Percentiles rank a stretch among this genome's conserved stretches.
These are phyloP conservation scores for Crithidia expoeki DNA, from an alignment of 208 protist genomes.

Conservation along the genomic window DNA sequence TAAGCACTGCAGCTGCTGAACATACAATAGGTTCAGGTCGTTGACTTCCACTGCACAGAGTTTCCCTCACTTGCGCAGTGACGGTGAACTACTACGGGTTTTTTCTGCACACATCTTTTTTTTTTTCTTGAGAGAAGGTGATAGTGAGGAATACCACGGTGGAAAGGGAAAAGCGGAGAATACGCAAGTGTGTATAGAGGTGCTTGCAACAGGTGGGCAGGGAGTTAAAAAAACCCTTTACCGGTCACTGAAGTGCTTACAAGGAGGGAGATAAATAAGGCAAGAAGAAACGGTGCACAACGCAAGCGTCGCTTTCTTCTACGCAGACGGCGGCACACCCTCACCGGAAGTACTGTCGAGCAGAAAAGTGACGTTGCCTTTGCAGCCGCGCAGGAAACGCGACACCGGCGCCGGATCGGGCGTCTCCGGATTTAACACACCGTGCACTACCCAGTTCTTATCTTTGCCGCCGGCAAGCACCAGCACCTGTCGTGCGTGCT, in stretches of 20 bases:
- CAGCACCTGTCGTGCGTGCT: constrained; percentile 68
- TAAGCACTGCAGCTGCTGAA: no score
- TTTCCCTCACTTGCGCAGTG: no score
- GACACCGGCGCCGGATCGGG: constrained; percentile 42
- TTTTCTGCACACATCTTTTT: not conserved
- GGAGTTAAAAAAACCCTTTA: not conserved
- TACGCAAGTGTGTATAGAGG: not conserved
- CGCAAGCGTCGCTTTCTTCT: not conserved
- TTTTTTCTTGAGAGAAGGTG: not conserved
- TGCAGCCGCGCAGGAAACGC: constrained; percentile 72
- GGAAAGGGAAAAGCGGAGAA: not conserved
- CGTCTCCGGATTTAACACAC: constrained; percentile 40
- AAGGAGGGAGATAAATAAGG: not conserved
- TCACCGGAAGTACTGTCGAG: constrained; percentile 41
- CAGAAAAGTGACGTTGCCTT: constrained; percentile 63
- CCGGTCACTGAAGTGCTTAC: not conserved
- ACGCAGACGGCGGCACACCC: constrained; percentile 10
- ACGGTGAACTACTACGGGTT: no score
- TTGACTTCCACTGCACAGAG: no score
- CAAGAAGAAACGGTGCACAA: not conserved
- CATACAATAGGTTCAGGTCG: no score
- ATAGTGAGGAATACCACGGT: not conserved
- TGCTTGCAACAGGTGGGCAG: no score
- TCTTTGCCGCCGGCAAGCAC: constrained; percentile 67
- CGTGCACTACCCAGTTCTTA: constrained; percentile 76